phyloP scores from a whole-genome alignment of 139 green algal genomes.

The Asterochloris erici region DNA sequence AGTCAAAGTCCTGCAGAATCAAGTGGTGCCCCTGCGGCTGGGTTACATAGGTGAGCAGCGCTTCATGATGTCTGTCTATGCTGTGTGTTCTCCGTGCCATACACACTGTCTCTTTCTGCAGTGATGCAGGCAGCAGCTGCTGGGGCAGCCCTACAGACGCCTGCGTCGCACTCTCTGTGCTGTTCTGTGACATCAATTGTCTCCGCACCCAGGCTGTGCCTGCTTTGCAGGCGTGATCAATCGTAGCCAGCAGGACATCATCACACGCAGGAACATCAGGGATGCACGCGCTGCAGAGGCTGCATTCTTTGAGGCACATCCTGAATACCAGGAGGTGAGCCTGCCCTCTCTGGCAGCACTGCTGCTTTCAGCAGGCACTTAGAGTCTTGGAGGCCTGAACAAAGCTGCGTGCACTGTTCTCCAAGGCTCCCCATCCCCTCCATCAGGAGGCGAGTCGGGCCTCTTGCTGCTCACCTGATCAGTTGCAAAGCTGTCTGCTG shows the following conservation, averaged over 20 bases:
- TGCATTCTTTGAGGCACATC: constrained; percentile 59
- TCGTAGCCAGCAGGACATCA: constrained; percentile 84
- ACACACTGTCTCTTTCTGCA: neutral
- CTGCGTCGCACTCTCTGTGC: neutral
- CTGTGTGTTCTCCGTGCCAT: neutral
- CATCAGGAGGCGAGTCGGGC: no score
- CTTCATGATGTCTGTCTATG: neutral
- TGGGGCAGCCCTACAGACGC: neutral
- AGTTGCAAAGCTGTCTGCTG: no score
- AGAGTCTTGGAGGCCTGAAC: neutral
- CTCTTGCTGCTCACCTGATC: no score
- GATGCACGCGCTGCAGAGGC: constrained; percentile 44
- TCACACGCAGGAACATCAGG: constrained; percentile 33
- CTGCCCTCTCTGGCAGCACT: neutral
- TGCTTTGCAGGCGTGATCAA: constrained; percentile 61
- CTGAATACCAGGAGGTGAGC: constrained; percentile 61
- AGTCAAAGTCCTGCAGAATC: constrained; percentile 67
- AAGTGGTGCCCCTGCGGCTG: constrained; percentile 86
- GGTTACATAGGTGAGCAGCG: constrained; percentile 76
- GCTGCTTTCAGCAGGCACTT: neutral
- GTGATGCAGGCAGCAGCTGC: neutral
- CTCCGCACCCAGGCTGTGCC: neutral
- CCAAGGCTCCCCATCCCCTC: no score
- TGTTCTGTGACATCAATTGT: neutral
- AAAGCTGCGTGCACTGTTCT: no score